Percentiles rank a stretch among this genome's conserved stretches.
Evolutionary conservation across 1,139 yeast genomes (phyloP).

Genomic region (Debaryomyces nepalensis): DNA sequence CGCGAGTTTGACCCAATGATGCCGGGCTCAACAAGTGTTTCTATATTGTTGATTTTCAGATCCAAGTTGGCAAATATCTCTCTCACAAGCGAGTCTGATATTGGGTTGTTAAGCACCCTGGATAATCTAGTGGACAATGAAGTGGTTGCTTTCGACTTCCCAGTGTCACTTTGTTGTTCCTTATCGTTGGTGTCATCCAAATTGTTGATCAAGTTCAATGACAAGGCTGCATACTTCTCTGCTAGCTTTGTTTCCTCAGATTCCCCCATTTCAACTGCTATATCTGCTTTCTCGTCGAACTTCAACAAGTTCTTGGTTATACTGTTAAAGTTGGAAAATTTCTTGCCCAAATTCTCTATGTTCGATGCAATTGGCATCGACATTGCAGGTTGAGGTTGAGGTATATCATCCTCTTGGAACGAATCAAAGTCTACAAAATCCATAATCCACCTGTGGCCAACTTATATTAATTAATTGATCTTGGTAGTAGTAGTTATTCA

Average conservation of each 20-base stretch:
- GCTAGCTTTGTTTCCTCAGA: slow-evolving; percentile 25
- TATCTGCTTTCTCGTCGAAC: slow-evolving; percentile 20
- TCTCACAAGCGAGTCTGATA: slow-evolving; percentile 52
- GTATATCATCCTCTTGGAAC: slow-evolving; percentile 36
- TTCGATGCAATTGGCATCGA: slow-evolving; percentile 48
- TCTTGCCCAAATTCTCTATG: slow-evolving; percentile 42
- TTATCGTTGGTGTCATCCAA: slow-evolving; percentile 15
- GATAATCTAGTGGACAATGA: slow-evolving; percentile 53
- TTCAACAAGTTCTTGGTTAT: slow-evolving; percentile 37
- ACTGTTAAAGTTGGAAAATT: slow-evolving; percentile 39
- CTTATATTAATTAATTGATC: neutral
- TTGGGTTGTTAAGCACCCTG: slow-evolving; percentile 53
- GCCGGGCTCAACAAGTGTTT: slow-evolving; percentile 54
- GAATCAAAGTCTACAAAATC: slow-evolving; percentile 51
- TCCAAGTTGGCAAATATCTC: slow-evolving; percentile 56
- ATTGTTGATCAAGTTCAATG: slow-evolving; percentile 27
- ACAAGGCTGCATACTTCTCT: slow-evolving; percentile 44
- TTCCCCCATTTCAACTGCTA: slow-evolving; percentile 15
- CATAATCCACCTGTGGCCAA: slow-evolving; percentile 26
- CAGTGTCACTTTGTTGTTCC: slow-evolving; percentile 10
- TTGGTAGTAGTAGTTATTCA: neutral
- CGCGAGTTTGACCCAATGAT: slow-evolving; percentile 58
- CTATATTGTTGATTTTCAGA: slow-evolving; percentile 36
- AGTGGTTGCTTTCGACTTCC: slow-evolving; percentile 13
- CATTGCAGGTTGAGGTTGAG: slow-evolving; percentile 53